phyloP scores from a whole-genome alignment of 1,139 yeast species.

The Hemisphaericaspora xylanilytica region DNA sequence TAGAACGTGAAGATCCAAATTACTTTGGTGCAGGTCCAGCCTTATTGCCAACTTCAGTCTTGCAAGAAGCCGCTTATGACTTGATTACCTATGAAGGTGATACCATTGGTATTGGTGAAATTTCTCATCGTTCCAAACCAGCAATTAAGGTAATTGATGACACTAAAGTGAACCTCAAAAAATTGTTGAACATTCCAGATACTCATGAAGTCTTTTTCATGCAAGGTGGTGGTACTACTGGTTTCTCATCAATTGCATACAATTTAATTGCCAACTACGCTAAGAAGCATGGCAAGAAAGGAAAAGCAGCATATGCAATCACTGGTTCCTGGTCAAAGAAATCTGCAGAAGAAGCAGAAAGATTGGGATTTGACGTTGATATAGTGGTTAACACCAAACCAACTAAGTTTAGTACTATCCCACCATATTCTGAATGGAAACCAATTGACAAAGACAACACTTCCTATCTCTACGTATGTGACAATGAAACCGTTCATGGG shows the following conservation, averaged over 20 bases:
- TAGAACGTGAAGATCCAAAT: constrained; percentile 69
- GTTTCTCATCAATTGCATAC: constrained; percentile 83
- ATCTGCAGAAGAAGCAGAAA: constrained; percentile 77
- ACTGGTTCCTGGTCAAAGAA: constrained; percentile 95
- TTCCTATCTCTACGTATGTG: constrained; percentile 87
- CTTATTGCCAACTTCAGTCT: constrained; percentile 73
- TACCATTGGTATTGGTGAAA: constrained; percentile 90
- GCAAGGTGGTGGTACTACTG: constrained; percentile 98
- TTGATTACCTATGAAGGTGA: constrained; percentile 63
- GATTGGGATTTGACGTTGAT: constrained; percentile 78
- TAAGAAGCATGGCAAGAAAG: constrained; percentile 63
- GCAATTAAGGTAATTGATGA: constrained; percentile 76
- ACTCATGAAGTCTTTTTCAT: constrained; percentile 90
- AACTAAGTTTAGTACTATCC: constrained; percentile 66
- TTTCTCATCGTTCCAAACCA: constrained; percentile 87
- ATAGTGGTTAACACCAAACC: constrained; percentile 65
- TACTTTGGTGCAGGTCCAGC: constrained; percentile 99
- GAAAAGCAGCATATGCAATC: constrained; percentile 82
- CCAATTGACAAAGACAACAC: constrained; percentile 48
- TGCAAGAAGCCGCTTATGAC: constrained; percentile 85
- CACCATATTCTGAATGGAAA: constrained; percentile 64
- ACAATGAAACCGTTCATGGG: constrained; percentile 95
- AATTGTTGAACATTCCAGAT: constrained; percentile 75
- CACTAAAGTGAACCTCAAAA: constrained; percentile 63
- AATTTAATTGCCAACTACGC: constrained; percentile 78